Evolutionary conservation across 2,329 filamentous ascomycete genomes (phyloP).

Genomic region (Pseudogymnoascus sp.): DNA sequence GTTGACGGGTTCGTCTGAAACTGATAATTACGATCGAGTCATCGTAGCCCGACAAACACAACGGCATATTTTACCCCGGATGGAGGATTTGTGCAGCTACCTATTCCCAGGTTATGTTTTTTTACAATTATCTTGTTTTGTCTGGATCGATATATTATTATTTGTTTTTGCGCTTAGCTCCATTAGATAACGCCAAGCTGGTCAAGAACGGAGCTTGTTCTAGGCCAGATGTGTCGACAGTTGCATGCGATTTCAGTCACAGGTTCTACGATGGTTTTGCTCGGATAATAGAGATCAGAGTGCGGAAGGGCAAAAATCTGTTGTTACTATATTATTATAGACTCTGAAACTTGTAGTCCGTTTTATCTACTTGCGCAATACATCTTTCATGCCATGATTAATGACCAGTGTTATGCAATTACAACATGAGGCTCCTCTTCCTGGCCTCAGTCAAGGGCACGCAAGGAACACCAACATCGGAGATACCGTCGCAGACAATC

Average conservation of each 20-base stretch:
- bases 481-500: constrained; percentile 42
- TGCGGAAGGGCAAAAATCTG: constrained; percentile 1
- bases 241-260: neutral
- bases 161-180: neutral
- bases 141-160: neutral
- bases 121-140: neutral
- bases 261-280: neutral
- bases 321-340: constrained; percentile 6
- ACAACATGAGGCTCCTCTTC: neutral
- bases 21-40: neutral
- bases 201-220: neutral
- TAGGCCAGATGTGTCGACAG: neutral
- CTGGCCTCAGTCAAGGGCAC: neutral
- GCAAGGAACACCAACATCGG: neutral
- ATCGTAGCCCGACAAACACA: too few relatives aligned
- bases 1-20: neutral
- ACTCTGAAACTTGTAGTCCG: neutral
- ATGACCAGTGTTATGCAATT: neutral
- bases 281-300: neutral
- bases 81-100: too few relatives aligned
- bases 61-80: too few relatives aligned
- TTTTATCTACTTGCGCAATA: neutral
- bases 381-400: constrained; percentile 1
- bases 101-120: neutral
- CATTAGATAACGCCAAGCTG: neutral